phyloP scores from a whole-genome alignment of 768 basidiomycete species.

The Exidia glandulosa region DNA sequence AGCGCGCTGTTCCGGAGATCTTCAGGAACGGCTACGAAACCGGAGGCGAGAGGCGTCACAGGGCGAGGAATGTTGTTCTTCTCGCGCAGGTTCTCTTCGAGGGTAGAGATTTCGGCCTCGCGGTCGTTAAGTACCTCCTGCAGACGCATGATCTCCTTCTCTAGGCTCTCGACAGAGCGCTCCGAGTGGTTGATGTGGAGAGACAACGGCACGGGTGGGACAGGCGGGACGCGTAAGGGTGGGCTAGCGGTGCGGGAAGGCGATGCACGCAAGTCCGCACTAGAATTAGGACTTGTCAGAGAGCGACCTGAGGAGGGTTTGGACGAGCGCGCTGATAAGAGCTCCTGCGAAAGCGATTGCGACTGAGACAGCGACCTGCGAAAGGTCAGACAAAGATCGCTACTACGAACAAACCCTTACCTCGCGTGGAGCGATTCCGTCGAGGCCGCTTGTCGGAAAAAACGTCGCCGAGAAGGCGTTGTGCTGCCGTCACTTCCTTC shows the following conservation, averaged over 20 bases:
- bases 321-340: slow-evolving; percentile 79
- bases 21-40: slow-evolving; percentile 3
- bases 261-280: slow-evolving; percentile 38
- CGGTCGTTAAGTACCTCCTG: slow-evolving; percentile 87
- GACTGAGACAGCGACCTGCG: slow-evolving; percentile 83
- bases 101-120: slow-evolving; percentile 75
- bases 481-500: slow-evolving; percentile 8
- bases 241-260: slow-evolving; percentile 40
- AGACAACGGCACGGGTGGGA: slow-evolving; percentile 37
- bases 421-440: slow-evolving; percentile 82
- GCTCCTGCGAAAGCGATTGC: slow-evolving; percentile 94
- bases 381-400: slow-evolving; percentile 10
- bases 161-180: slow-evolving; percentile 74
- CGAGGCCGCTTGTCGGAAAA: slow-evolving; percentile 84
- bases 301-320: slow-evolving; percentile 45
- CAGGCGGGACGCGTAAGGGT: slow-evolving; percentile 3
- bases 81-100: slow-evolving; percentile 47
- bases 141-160: slow-evolving; percentile 90
- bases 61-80: slow-evolving; percentile 12
- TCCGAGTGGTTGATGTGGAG: slow-evolving; percentile 27
- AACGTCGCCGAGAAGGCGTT: slow-evolving; percentile 53
- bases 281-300: slow-evolving; percentile 26
- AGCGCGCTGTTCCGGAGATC: slow-evolving; percentile 25
- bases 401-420: slow-evolving; percentile 26
- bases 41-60: background rate